Conservation (phyloP, 2,329 filamentous ascomycete genomes). For the Colletotrichum scovillei region DNA sequence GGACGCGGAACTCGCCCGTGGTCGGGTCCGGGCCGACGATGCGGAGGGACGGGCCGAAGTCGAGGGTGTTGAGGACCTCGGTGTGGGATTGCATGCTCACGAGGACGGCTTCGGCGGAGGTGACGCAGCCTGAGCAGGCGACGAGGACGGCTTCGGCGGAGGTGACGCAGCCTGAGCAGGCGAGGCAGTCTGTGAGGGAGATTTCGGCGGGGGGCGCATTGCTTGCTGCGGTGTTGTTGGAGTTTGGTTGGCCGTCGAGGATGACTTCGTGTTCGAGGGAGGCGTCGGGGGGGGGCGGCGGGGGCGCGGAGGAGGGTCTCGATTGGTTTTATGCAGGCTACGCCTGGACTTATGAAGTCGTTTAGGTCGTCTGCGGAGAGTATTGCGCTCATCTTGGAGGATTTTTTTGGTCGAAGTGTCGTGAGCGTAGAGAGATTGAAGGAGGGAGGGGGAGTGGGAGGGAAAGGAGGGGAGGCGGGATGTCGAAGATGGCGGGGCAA, state of each 20-base stretch:
- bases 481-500: conserved; percentile 13
- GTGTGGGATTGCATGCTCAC: conserved; percentile 94
- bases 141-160: conserved; percentile 98
- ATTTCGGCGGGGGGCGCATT: conserved; percentile 84
- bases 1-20: conserved; percentile 51
- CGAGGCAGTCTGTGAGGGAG: conserved; percentile 95
- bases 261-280: conserved; percentile 83
- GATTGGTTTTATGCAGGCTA: conserved; percentile 97
- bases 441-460: background rate
- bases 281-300: conserved; percentile 40
- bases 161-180: conserved; percentile 97
- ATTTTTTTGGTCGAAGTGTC: background rate
- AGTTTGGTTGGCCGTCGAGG: conserved; percentile 82
- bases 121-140: conserved; percentile 97
- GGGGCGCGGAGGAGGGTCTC: conserved; percentile 78
- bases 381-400: conserved; percentile 88
- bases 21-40: conserved; percentile 46
- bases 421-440: background rate
- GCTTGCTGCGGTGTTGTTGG: conserved; percentile 55
- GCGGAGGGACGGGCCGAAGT: conserved; percentile 68
- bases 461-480: background rate
- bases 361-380: conserved; percentile 97
- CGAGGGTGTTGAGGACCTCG: conserved; percentile 87
- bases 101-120: conserved; percentile 95
- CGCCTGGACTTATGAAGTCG: conserved; percentile 97